Conservation (phyloP, 106 monocot genomes). For the Platanthera zijinensis region DNA sequence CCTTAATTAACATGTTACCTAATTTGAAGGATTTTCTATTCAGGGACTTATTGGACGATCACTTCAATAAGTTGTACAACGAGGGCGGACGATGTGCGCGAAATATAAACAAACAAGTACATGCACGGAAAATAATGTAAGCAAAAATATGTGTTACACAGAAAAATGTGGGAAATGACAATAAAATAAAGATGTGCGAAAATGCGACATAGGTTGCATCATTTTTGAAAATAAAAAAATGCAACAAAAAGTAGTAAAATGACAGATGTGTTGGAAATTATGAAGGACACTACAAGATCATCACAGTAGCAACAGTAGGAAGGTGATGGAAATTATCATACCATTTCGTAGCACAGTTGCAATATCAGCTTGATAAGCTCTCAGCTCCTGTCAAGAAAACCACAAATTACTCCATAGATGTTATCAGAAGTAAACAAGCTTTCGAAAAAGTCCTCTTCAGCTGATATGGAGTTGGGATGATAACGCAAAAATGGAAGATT, state of each 20-base stretch:
- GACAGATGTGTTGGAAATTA: neutral
- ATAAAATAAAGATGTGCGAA: too few species aligned
- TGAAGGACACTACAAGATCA: neutral
- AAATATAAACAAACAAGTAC: too few species aligned
- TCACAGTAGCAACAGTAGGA: neutral
- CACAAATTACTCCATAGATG: neutral
- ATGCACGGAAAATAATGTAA: too few species aligned
- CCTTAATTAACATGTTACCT: too few species aligned
- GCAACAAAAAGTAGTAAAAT: neutral
- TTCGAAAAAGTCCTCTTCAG: constrained; percentile 4
- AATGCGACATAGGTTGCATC: too few species aligned
- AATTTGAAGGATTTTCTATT: too few species aligned
- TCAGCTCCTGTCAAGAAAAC: constrained; percentile 50
- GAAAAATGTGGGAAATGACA: too few species aligned
- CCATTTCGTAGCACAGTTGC: constrained; percentile 98
- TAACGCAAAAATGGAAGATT: too few species aligned
- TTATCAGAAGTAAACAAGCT: neutral
- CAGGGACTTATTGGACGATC: too few species aligned
- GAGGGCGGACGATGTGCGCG: too few species aligned
- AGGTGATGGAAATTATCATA: constrained; percentile 16
- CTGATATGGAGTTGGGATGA: neutral
- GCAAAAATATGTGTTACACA: too few species aligned
- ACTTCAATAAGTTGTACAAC: too few species aligned
- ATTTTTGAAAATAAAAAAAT: neutral
- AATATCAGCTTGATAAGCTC: constrained; percentile 98